Conservation (phyloP, 2,329 filamentous ascomycete species). For the Trichoderma sp. region DNA sequence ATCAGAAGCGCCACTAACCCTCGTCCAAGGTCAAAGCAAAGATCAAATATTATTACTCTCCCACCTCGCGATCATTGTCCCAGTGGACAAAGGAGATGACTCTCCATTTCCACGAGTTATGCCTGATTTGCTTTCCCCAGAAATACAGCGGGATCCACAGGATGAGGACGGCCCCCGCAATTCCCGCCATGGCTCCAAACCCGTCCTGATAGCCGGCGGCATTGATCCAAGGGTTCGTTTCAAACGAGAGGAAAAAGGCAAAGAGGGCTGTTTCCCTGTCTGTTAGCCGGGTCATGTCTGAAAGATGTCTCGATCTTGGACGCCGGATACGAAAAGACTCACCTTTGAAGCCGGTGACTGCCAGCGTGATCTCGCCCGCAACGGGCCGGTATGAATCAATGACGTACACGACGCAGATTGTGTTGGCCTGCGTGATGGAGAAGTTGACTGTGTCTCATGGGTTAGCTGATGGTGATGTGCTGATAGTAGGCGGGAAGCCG, state of each 20-base stretch:
- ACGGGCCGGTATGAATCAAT: slow-evolving; percentile 61
- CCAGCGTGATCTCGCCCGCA: slow-evolving; percentile 57
- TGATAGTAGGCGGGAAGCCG: neutral
- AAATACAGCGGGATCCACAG: slow-evolving; percentile 55
- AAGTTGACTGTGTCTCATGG: slow-evolving; percentile 50
- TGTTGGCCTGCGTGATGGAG: slow-evolving; percentile 58
- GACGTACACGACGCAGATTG: slow-evolving; percentile 58
- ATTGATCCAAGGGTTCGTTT: slow-evolving; percentile 61
- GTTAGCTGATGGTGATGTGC: neutral
- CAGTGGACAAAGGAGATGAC: slow-evolving; percentile 52
- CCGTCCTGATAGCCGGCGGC: slow-evolving; percentile 52
- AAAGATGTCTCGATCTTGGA: neutral
- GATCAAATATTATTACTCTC: slow-evolving; percentile 52
- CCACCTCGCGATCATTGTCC: slow-evolving; percentile 57
- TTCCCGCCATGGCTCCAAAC: slow-evolving; percentile 61
- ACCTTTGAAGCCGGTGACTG: slow-evolving; percentile 59
- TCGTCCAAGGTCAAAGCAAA: neutral
- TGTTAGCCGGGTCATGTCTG: slow-evolving; percentile 1
- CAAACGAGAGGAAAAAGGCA: slow-evolving; percentile 61
- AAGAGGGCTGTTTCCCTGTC: slow-evolving; percentile 48
- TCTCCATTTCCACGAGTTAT: slow-evolving; percentile 52
- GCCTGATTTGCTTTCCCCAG: slow-evolving; percentile 53
- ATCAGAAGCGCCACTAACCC: neutral
- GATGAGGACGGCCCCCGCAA: slow-evolving; percentile 50
- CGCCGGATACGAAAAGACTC: slow-evolving; percentile 31